Conservation (phyloP, 768 basidiomycete genomes). For the Dioszegia aurantiaca region DNA sequence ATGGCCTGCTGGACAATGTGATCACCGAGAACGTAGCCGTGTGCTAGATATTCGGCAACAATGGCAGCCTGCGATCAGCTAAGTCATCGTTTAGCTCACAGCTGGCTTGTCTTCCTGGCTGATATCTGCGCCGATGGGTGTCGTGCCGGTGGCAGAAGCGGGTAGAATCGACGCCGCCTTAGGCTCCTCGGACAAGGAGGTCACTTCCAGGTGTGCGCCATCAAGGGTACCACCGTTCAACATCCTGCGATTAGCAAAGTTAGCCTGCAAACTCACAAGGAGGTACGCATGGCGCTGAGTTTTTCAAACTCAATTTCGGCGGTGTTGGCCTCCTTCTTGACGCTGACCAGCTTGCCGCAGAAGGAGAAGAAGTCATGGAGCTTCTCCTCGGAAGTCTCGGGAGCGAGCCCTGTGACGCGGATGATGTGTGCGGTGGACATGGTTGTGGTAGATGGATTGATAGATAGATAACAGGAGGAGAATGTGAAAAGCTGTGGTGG, state of each 20-base stretch:
- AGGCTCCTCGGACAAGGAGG: slow-evolving; percentile 61
- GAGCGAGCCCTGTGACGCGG: slow-evolving; percentile 65
- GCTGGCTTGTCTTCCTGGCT: slow-evolving; percentile 86
- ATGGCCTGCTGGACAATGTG: slow-evolving; percentile 63
- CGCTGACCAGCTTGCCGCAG: slow-evolving; percentile 68
- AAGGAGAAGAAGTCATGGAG: slow-evolving; percentile 66
- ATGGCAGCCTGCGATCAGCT: slow-evolving; percentile 56
- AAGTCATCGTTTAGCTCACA: slow-evolving; percentile 21
- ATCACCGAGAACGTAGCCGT: slow-evolving; percentile 80
- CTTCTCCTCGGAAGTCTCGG: slow-evolving; percentile 64
- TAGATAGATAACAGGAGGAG: too few relatives aligned
- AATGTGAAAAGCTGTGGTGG: too few relatives aligned
- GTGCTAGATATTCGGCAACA: slow-evolving; percentile 89
- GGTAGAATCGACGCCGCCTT: slow-evolving; percentile 47
- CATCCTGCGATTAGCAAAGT: slow-evolving; percentile 74
- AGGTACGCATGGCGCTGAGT: slow-evolving; percentile 40
- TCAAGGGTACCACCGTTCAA: slow-evolving; percentile 60
- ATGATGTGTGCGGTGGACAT: slow-evolving; percentile 42
- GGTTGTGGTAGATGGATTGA: not conserved
- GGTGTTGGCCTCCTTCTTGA: slow-evolving; percentile 49
- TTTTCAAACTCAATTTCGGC: slow-evolving; percentile 86
- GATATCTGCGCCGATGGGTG: slow-evolving; percentile 53
- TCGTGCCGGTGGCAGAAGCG: slow-evolving; percentile 40
- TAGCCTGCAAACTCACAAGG: slow-evolving; percentile 52
- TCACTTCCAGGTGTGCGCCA: slow-evolving; percentile 66